phyloP scores from a whole-genome alignment of 2,329 filamentous ascomycete genomes.

The Colletotrichum kahawae region DNA sequence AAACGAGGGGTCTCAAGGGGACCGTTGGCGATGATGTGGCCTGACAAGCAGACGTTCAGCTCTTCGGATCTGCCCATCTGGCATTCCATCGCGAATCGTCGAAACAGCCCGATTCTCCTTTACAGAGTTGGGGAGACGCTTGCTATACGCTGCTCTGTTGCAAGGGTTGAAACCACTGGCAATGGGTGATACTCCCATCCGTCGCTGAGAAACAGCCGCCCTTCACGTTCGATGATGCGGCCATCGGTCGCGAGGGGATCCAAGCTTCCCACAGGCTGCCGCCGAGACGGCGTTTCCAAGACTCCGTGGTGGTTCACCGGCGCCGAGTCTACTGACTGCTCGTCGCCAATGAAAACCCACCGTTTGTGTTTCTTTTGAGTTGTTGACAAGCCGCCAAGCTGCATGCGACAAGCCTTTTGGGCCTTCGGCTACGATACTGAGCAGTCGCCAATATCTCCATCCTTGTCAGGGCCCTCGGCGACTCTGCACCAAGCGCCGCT shows the following conservation, averaged over 20 bases:
- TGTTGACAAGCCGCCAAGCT: neutral
- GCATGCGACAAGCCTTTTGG: neutral
- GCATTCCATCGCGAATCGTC: neutral
- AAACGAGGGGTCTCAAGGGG: neutral
- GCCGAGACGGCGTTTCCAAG: neutral
- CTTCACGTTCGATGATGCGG: neutral
- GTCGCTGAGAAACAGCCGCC: neutral
- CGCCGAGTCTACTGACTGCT: neutral
- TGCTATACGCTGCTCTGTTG: neutral
- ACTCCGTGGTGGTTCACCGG: neutral
- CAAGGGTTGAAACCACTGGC: neutral
- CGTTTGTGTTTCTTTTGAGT: neutral
- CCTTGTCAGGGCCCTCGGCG: neutral
- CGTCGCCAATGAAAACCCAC: neutral
- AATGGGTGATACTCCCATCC: neutral
- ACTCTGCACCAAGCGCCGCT: neutral
- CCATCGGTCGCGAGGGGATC: neutral
- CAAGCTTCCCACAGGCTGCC: neutral
- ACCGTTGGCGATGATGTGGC: neutral
- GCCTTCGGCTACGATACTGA: neutral
- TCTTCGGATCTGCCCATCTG: neutral
- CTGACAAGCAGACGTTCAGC: neutral
- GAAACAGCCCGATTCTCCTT: neutral
- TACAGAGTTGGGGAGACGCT: no score
- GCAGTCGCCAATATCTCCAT: neutral